A percentile compares a stretch with the other conserved stretches of the same genome.
phyloP scores from a whole-genome alignment of 257 asterid genomes.

The Capsicum baccatum region DNA sequence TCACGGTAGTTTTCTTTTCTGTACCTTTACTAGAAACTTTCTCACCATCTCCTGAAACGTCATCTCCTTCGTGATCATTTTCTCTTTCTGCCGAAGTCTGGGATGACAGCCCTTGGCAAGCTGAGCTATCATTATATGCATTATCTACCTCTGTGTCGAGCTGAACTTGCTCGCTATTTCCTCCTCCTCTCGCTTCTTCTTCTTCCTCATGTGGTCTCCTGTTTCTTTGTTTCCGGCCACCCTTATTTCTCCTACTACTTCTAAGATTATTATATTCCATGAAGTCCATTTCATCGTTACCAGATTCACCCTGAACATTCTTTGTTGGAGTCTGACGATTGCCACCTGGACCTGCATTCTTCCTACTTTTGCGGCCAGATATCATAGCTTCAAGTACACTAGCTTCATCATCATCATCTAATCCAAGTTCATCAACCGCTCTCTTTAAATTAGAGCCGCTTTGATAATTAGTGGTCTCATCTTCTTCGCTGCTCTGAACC shows the following conservation, averaged over 20 bases:
- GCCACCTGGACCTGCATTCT: slow-evolving; percentile 38
- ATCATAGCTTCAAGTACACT: slow-evolving; percentile 83
- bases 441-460: slow-evolving; percentile 38
- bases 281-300: slow-evolving; percentile 69
- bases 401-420: slow-evolving; percentile 63
- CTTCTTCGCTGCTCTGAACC: slow-evolving; percentile 43
- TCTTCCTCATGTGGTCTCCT: slow-evolving; percentile 52
- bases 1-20: slow-evolving; percentile 52
- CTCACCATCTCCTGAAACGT: slow-evolving; percentile 41
- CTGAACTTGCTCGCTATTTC: slow-evolving; percentile 27
- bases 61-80: slow-evolving; percentile 44
- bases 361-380: slow-evolving; percentile 60
- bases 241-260: slow-evolving; percentile 66
- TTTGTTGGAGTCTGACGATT: slow-evolving; percentile 46
- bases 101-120: slow-evolving; percentile 45
- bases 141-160: slow-evolving; percentile 42
- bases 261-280: slow-evolving; percentile 75
- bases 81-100: slow-evolving; percentile 48
- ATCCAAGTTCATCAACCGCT: slow-evolving; percentile 38
- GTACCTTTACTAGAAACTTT: slow-evolving; percentile 48
- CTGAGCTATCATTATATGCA: slow-evolving; percentile 43
- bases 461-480: slow-evolving; percentile 38
- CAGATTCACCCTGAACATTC: slow-evolving; percentile 44
- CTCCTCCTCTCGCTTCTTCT: slow-evolving; percentile 26
- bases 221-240: slow-evolving; percentile 67